Percentiles rank a stretch among this genome's conserved stretches.
phyloP scores from a whole-genome alignment of 257 asterid genomes.

The Solanum ossicruentum region DNA sequence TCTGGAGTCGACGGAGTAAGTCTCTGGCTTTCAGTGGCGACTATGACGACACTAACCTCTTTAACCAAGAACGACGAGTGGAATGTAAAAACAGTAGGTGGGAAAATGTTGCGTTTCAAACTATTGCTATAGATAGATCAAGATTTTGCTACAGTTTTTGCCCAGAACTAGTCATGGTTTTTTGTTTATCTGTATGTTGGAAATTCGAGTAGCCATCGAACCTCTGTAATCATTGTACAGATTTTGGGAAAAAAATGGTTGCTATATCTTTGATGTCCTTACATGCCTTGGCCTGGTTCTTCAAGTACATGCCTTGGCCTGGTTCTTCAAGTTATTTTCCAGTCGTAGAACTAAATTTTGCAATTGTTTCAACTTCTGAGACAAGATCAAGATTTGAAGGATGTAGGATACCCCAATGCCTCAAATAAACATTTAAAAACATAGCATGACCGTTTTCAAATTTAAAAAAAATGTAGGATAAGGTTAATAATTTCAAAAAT shows the following conservation, averaged over 20 bases:
- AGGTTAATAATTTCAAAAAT: too few relatives aligned
- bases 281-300: background rate
- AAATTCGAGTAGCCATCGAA: background rate
- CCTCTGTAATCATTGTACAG: background rate
- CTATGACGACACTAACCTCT: background rate
- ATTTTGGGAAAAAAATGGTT: background rate
- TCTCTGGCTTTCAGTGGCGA: background rate
- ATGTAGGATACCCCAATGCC: too few relatives aligned
- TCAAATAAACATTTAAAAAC: too few relatives aligned
- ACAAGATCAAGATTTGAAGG: too few relatives aligned
- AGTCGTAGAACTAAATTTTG: background rate
- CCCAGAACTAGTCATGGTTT: background rate
- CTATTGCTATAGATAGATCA: background rate
- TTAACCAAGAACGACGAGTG: background rate
- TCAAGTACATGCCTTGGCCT: background rate
- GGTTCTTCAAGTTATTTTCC: background rate
- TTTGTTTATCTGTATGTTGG: background rate
- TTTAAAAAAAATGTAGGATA: too few relatives aligned
- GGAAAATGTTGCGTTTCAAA: background rate
- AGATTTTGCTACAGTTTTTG: background rate
- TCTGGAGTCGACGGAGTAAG: constrained; percentile 7
- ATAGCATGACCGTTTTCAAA: too few relatives aligned
- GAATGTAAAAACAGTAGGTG: background rate
- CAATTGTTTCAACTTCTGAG: too few relatives aligned
- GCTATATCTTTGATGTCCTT: background rate